Percentiles rank a stretch among this genome's conserved stretches.
Conservation (phyloP, 2,329 filamentous ascomycete genomes). For the Stemphylium lycopersici region DNA sequence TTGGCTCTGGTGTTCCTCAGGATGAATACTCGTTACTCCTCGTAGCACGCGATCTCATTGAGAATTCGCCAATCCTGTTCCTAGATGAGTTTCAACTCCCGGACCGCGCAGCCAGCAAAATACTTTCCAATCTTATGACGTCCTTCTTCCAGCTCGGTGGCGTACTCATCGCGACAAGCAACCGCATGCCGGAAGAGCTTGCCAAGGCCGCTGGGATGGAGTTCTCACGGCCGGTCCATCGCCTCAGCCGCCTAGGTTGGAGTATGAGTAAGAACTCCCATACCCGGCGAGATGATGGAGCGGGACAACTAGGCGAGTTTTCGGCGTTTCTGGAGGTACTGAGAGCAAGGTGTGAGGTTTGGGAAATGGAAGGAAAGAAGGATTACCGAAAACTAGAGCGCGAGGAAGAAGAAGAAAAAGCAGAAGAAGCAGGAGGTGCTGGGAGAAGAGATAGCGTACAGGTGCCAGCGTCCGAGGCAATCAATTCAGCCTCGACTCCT, state of each 20-base stretch:
- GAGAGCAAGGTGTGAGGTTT: conserved; percentile 79
- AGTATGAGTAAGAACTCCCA: conserved; percentile 57
- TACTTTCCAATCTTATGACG: conserved; percentile 78
- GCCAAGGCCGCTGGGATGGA: conserved; percentile 75
- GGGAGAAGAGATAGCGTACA: conserved; percentile 5
- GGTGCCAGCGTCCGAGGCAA: background rate
- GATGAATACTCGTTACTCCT: conserved; percentile 73
- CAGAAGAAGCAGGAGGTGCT: background rate
- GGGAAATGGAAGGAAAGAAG: conserved; percentile 77
- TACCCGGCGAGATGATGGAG: conserved; percentile 45
- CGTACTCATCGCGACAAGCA: conserved; percentile 79
- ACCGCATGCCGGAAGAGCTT: conserved; percentile 82
- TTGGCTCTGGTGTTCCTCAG: conserved; percentile 26
- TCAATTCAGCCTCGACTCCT: background rate
- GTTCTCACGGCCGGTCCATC: conserved; percentile 63
- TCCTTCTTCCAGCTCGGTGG: conserved; percentile 82
- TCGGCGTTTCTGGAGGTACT: conserved; percentile 76
- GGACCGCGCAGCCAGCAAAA: conserved; percentile 77
- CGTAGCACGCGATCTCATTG: conserved; percentile 76
- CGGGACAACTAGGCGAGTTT: conserved; percentile 69
- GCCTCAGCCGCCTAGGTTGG: conserved; percentile 45
- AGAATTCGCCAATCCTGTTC: conserved; percentile 77
- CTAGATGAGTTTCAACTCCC: conserved; percentile 85
- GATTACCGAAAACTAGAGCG: conserved; percentile 67
- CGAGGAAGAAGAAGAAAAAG: conserved; percentile 25